A percentile compares a stretch with the other conserved stretches of the same genome.
Conservation (phyloP, 228 moss, liverwort and hornwort species). For the Sphagnum fallax region DNA sequence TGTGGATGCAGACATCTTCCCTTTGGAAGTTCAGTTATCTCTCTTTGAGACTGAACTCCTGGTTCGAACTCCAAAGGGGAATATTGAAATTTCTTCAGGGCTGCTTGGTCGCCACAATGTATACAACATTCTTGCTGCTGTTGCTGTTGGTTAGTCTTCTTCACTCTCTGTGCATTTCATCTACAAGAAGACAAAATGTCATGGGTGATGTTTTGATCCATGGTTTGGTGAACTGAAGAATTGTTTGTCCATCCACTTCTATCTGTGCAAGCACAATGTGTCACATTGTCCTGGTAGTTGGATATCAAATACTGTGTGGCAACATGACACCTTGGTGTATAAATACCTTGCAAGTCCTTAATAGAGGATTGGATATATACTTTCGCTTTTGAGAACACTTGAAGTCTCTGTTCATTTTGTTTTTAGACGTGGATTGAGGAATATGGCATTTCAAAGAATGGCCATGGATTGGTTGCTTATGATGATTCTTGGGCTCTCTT, state of each 20-base stretch:
- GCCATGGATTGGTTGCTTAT: too few relatives aligned
- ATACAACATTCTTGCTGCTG: constrained; percentile 92
- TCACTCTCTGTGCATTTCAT: neutral
- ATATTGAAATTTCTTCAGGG: constrained; percentile 90
- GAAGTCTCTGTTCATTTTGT: too few relatives aligned
- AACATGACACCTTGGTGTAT: too few relatives aligned
- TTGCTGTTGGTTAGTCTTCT: constrained; percentile 29
- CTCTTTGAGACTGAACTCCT: constrained; percentile 92
- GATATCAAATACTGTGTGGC: too few relatives aligned
- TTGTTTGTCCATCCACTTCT: neutral
- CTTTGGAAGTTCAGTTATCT: constrained; percentile 88
- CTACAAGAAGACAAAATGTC: neutral
- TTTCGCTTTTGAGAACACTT: too few relatives aligned
- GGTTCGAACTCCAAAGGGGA: constrained; percentile 79
- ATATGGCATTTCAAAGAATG: too few relatives aligned
- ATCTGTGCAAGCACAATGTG: neutral
- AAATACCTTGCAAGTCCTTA: too few relatives aligned
- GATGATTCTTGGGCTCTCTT: too few relatives aligned
- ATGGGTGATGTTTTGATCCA: neutral
- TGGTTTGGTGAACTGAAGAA: neutral
- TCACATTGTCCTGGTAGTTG: neutral
- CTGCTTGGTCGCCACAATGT: constrained; percentile 90
- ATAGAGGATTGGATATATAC: too few relatives aligned
- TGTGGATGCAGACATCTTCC: constrained; percentile 72
- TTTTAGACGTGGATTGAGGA: too few relatives aligned